Conservation (phyloP, 306 rosid genomes). For the Cicer arietinum region DNA sequence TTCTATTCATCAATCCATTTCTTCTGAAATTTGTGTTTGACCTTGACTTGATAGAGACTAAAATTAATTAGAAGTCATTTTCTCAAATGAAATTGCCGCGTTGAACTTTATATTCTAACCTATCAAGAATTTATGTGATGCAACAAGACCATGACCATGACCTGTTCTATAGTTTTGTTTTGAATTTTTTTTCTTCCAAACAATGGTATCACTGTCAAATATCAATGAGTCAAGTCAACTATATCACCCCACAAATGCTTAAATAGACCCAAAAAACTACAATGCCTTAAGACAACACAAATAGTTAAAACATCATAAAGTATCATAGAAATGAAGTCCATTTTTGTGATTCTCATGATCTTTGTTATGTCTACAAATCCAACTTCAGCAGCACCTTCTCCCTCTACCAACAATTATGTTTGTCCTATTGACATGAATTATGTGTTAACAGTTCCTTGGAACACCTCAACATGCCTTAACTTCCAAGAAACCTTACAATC, state of each 20-base stretch:
- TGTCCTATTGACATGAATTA: slow-evolving; percentile 76
- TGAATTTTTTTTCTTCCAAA: no score
- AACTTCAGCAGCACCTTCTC: slow-evolving; percentile 42
- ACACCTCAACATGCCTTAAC: slow-evolving; percentile 58
- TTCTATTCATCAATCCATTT: not conserved
- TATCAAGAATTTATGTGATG: slow-evolving; percentile 1
- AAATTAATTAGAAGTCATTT: not conserved
- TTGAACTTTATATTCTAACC: not conserved
- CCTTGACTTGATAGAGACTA: not conserved
- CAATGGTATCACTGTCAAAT: not conserved
- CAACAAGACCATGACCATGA: not conserved
- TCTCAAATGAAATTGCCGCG: not conserved
- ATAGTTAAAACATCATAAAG: not conserved
- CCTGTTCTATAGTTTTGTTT: not conserved
- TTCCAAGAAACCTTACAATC: slow-evolving; percentile 40
- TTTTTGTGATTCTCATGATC: slow-evolving; percentile 46
- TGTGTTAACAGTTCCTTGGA: slow-evolving; percentile 68
- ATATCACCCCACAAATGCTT: not conserved
- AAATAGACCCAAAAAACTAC: not conserved
- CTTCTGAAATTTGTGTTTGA: not conserved
- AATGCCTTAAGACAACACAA: not conserved
- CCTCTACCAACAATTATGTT: slow-evolving; percentile 9
- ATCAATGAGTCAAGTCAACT: not conserved
- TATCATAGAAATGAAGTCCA: slow-evolving; percentile 21
- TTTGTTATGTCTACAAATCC: slow-evolving; percentile 26